A percentile compares a stretch with the other conserved stretches of the same genome.
Conservation (phyloP, 2,329 filamentous ascomycete species). For the Dactylellina leptospora region DNA sequence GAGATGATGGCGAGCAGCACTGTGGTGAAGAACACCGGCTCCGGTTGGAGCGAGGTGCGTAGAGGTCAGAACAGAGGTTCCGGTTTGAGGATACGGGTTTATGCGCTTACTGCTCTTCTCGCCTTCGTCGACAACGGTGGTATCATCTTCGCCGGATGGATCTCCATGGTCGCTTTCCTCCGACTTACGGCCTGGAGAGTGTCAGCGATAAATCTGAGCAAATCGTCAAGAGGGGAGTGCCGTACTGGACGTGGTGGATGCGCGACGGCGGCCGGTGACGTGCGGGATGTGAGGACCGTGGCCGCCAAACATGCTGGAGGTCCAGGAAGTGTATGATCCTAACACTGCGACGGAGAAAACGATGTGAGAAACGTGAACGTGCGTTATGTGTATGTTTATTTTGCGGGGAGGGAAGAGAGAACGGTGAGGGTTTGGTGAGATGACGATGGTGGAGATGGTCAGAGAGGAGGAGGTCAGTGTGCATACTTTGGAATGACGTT, state of each 20-base stretch:
- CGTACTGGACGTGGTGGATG: conserved; percentile 46
- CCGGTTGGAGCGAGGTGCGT: neutral
- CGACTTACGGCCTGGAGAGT: conserved; percentile 54
- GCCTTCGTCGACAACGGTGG: conserved; percentile 57
- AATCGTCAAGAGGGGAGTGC: neutral
- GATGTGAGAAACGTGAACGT: no score
- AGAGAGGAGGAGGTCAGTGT: neutral
- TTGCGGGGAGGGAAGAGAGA: neutral
- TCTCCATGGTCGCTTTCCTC: conserved; percentile 51
- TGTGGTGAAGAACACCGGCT: conserved; percentile 59
- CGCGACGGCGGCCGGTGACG: conserved; percentile 46
- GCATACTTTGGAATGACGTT: conserved; percentile 27
- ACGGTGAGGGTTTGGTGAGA: neutral
- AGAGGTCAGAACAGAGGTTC: neutral
- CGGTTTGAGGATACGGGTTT: neutral
- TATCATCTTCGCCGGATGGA: conserved; percentile 55
- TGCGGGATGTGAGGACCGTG: conserved; percentile 51
- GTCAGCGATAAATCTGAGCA: neutral
- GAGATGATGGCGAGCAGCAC: conserved; percentile 97
- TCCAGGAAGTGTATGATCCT: conserved; percentile 48
- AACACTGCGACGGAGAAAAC: conserved; percentile 29
- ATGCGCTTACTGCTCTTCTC: conserved; percentile 57
- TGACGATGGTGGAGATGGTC: neutral
- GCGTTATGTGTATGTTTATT: no score
- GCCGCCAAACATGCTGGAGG: conserved; percentile 53